Evolutionary conservation across 306 rosid species (phyloP).

Genomic region (Vachellia pachyceras): DNA sequence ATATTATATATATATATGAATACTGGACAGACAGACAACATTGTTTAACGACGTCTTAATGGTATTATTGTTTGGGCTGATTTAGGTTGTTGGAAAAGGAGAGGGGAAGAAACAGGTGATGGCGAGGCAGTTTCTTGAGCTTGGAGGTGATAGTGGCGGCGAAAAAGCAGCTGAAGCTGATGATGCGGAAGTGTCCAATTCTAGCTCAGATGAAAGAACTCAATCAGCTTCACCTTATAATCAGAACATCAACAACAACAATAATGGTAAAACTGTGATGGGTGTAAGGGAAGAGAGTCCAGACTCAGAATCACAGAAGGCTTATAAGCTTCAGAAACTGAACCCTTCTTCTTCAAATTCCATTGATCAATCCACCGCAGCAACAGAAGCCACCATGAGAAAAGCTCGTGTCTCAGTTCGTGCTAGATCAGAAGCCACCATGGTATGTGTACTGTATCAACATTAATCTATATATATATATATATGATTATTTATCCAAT

Average conservation of each 20-base stretch:
- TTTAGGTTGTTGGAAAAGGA: too few relatives aligned
- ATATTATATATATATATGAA: too few relatives aligned
- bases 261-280: conserved; percentile 50
- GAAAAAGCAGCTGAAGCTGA: too few relatives aligned
- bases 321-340: conserved; percentile 53
- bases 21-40: too few relatives aligned
- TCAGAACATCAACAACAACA: not conserved
- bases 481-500: too few relatives aligned
- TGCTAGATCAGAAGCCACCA: conserved; percentile 93
- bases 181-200: conserved; percentile 56
- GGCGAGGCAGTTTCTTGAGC: too few relatives aligned
- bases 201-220: conserved; percentile 83
- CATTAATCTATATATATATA: too few relatives aligned
- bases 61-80: too few relatives aligned
- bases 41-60: too few relatives aligned
- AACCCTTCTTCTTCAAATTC: conserved; percentile 37
- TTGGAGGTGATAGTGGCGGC: too few relatives aligned
- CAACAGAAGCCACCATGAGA: conserved; percentile 89
- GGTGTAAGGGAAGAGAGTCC: conserved; percentile 70
- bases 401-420: conserved; percentile 98
- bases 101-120: too few relatives aligned
- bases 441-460: conserved; percentile 42
- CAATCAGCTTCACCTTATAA: conserved; percentile 61
- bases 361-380: conserved; percentile 58
- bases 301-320: conserved; percentile 60